Base-by-base conservation (phyloP, 495 filamentous ascomycete genomes). In the Cercophora newfieldiana region DNA sequence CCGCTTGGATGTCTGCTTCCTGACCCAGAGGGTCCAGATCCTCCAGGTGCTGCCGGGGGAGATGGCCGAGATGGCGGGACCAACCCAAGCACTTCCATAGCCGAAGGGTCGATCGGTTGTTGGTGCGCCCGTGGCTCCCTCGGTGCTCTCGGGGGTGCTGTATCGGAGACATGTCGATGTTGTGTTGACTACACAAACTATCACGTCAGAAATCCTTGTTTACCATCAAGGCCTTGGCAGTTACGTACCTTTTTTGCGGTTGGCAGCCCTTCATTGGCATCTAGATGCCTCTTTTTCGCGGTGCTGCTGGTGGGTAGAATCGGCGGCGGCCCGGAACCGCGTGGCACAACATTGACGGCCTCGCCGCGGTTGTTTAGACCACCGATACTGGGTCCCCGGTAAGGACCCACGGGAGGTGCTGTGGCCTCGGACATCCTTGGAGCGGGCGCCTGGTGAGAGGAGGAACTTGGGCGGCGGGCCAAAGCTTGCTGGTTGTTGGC, bases 81-180 rank as follows among this genome's bases (percentile, higher is more conserved):
- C 48, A 77, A n/a, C 3, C 71, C 73, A 7, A 75, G 63, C 22
- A 77, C 70, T 37, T 76, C 67, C 70, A 74, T 71, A 2, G 72
- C 73, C 7, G 75, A 72, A 1, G 74, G 72, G 33, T 76, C 74
- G 21, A 50, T 63, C 3, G 72, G 62, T 44, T 68, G 53, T 37
- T 55, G 65, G 31, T 66, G 31, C 1, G 37, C n/a, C 10, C 44
- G 54, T 1, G 58, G 59, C 1, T 31, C 69, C 30, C 57, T 57
- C 3, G 74, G 66, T 8, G 64, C 62, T 61, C 59, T 71, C 3
- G 68, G 53, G 4, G 54, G 61, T 19, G 26, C 61, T 48, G 24
- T 44, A 57, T 66, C 57, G 8, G 61, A n/a, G 7, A 37, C 22
- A 19, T 14, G 28, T 47, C 19, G 25, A 48, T 26, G 33, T 18